Conservation (phyloP, 495 filamentous ascomycete species). For the Gamarada debralockiae region DNA sequence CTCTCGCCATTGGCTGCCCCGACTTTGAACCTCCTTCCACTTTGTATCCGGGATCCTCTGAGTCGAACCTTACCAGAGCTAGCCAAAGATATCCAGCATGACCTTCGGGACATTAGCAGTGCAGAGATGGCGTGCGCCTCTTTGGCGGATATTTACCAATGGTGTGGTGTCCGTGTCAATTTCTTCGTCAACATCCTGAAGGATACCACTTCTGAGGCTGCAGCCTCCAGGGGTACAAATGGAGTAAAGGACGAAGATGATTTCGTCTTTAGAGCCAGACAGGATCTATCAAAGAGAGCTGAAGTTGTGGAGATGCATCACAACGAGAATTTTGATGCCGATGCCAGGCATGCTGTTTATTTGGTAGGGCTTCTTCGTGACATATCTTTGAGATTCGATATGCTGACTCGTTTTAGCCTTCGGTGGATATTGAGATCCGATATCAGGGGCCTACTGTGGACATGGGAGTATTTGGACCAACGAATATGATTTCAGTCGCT, state of each 20-base stretch:
- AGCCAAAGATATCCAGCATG: slow-evolving; percentile 41
- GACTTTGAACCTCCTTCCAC: slow-evolving; percentile 50
- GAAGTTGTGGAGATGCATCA: slow-evolving; percentile 7
- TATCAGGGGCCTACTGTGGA: slow-evolving; percentile 29
- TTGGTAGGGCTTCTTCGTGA: slow-evolving; percentile 7
- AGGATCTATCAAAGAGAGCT: slow-evolving; percentile 6
- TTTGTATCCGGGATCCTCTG: slow-evolving; percentile 32
- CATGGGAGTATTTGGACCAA: slow-evolving; percentile 33
- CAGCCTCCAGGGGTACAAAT: not conserved
- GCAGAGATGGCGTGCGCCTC: slow-evolving; percentile 33
- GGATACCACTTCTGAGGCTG: not conserved
- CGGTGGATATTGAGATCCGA: slow-evolving; percentile 33
- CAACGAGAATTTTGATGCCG: slow-evolving; percentile 2
- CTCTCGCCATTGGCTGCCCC: slow-evolving; percentile 36
- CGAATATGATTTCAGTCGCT: slow-evolving; percentile 20
- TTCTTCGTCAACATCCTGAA: slow-evolving; percentile 37
- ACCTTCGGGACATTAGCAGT: slow-evolving; percentile 38
- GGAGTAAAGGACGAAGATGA: not conserved
- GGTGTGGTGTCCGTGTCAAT: slow-evolving; percentile 44
- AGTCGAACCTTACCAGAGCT: slow-evolving; percentile 27
- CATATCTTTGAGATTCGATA: not conserved
- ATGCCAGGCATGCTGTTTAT: slow-evolving; percentile 15
- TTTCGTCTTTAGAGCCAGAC: slow-evolving; percentile 1
- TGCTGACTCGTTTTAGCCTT: slow-evolving; percentile 22
- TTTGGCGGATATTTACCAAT: slow-evolving; percentile 38